Conservation (phyloP, 2,329 filamentous ascomycete genomes). For the Colletotrichum eremochloae region DNA sequence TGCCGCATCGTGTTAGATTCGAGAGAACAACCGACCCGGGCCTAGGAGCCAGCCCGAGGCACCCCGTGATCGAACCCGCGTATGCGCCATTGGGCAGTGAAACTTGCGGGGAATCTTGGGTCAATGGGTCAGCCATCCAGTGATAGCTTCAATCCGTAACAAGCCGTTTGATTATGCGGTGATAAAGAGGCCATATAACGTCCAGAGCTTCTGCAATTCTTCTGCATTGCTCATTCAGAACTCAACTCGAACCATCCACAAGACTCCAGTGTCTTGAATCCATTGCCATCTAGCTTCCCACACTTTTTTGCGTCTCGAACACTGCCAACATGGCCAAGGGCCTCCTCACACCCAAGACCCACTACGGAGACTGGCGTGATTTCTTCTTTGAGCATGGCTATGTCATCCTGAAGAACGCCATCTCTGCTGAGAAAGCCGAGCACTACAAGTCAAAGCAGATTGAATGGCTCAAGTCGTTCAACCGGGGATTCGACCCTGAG, state of each 20-base stretch:
- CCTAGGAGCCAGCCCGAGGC: not conserved
- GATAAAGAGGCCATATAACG: not conserved
- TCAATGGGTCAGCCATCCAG: not conserved
- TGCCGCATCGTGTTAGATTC: not conserved
- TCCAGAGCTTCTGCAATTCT: not conserved
- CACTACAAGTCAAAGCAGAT: constrained; percentile 56
- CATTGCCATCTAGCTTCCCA: not conserved
- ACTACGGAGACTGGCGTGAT: constrained; percentile 53
- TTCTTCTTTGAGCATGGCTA: constrained; percentile 58
- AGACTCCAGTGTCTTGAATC: not conserved
- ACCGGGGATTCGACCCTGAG: constrained; percentile 55
- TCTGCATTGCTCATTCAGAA: not conserved
- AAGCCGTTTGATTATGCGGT: not conserved
- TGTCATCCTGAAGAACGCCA: constrained; percentile 56
- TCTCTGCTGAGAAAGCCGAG: constrained; percentile 53
- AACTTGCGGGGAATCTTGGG: not conserved
- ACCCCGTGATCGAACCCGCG: no score
- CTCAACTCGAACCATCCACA: not conserved
- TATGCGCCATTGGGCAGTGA: not conserved
- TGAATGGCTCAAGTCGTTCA: constrained; percentile 59
- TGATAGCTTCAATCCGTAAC: not conserved
- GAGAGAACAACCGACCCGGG: constrained; percentile 5
- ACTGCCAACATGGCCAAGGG: constrained; percentile 14
- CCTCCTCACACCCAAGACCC: constrained; percentile 22
- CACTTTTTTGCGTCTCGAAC: not conserved